A percentile compares a stretch with the other conserved stretches of the same genome.
These are phyloP conservation scores for Chaetomium strumarium DNA, from an alignment of 2,329 filamentous ascomycete genomes.

Conservation along the genomic window DNA sequence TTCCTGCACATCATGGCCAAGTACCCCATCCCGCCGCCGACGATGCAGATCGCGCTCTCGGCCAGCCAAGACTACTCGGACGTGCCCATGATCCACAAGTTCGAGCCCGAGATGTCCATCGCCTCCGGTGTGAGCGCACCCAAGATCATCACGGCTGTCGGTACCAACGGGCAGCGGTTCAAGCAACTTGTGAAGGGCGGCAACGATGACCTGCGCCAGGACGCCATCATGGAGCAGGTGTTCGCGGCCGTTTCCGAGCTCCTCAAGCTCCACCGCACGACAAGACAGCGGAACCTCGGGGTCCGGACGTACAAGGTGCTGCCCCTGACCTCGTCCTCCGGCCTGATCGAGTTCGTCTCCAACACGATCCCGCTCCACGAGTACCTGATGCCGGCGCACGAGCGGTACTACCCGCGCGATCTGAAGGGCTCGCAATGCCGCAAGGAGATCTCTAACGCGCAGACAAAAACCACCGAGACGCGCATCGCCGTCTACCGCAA, in stretches of 20 bases:
- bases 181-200: slow-evolving; percentile 94
- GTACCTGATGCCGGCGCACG: slow-evolving; percentile 85
- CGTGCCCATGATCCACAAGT: slow-evolving; percentile 66
- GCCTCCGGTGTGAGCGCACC: slow-evolving; percentile 87
- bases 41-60: slow-evolving; percentile 74
- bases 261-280: slow-evolving; percentile 76
- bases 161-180: slow-evolving; percentile 70
- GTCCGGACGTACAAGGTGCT: slow-evolving; percentile 97
- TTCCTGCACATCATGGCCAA: slow-evolving; percentile 58
- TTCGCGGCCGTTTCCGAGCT: slow-evolving; percentile 93
- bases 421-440: slow-evolving; percentile 70
- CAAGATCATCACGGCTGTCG: slow-evolving; percentile 82
- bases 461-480: slow-evolving; percentile 61
- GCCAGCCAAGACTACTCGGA: slow-evolving; percentile 67
- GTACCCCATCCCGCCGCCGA: slow-evolving; percentile 77
- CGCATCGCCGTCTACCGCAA: slow-evolving; percentile 71
- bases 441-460: slow-evolving; percentile 69
- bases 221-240: slow-evolving; percentile 98
- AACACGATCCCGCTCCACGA: slow-evolving; percentile 90
- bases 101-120: slow-evolving; percentile 73
- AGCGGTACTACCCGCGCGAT: slow-evolving; percentile 78
- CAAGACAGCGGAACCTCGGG: slow-evolving; percentile 79
- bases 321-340: slow-evolving; percentile 75
- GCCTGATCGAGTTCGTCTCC: slow-evolving; percentile 94
- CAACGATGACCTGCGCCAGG: slow-evolving; percentile 91